Base-by-base conservation (phyloP, 768 basidiomycete species). In the Amanita subjunquillea region DNA sequence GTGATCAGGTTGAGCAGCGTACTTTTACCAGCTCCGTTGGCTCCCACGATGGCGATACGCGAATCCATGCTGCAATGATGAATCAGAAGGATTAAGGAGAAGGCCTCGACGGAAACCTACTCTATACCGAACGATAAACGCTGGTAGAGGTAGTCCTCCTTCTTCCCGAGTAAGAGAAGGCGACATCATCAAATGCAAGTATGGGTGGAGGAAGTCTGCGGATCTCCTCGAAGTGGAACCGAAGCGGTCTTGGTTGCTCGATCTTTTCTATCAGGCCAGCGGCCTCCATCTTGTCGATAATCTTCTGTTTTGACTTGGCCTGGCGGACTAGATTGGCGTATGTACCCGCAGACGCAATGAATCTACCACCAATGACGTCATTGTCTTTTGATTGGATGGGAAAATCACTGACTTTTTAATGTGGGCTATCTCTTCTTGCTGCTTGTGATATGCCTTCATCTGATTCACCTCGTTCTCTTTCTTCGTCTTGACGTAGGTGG, bases 201-300 rank as follows among this genome's bases (percentile, higher is more conserved):
- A 96, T 97, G 47, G 95, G 95, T 39, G 95, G 95, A 1, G 95
- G 95, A 6, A 99, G 81, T 68, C 85, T 93, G 60, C 78, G 76
- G 57, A 97, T 82, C 60, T 95, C 92, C 68, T 98, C 95, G 62
- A 98, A 99, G 78, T 95, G 85, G 80, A 98, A 71, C 64, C 82
- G 75, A 32, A 99, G 75, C 13, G 80, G 80, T 59, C 79, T 82
- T 34, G 78, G 75, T 3, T 67, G 66, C 63, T 94, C 91, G 54
- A 96, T 72, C 72, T 91, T 92, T 69, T 99, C 91, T 64, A 99
- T 78, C 40, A 99, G 77, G 56, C 95, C 95, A 12, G 94, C 95
- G 25, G 95, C 95, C 76, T 99, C 96, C 95, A 99, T 99, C 81
- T 99, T 99, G 77, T 99, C 95, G 70, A 99, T 95, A 57, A 99